Conservation (phyloP, 495 filamentous ascomycete species). For the Lepraria neglecta region DNA sequence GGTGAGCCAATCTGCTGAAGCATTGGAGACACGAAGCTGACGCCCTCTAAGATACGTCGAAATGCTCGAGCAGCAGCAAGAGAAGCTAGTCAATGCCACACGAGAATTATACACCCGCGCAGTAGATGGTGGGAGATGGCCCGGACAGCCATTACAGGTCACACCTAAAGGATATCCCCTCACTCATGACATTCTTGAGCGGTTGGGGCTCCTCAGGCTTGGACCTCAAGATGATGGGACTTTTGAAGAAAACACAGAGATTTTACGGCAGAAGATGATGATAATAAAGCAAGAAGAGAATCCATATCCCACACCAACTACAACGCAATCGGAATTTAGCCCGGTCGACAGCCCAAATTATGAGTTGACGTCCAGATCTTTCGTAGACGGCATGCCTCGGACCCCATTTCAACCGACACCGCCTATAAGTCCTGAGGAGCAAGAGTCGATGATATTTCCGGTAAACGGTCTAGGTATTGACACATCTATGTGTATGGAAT, state of each 20-base stretch:
- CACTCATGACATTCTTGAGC: slow-evolving; percentile 59
- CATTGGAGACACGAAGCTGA: slow-evolving; percentile 9
- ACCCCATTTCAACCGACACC: slow-evolving; percentile 18
- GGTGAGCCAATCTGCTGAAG: slow-evolving; percentile 38
- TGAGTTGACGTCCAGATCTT: slow-evolving; percentile 1
- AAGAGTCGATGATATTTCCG: not conserved
- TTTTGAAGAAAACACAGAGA: slow-evolving; percentile 53
- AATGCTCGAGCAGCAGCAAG: slow-evolving; percentile 66
- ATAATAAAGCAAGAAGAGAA: slow-evolving; percentile 39
- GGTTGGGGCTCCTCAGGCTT: slow-evolving; percentile 50
- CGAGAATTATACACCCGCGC: slow-evolving; percentile 55
- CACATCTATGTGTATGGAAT: slow-evolving; percentile 8
- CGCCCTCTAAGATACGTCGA: slow-evolving; percentile 51
- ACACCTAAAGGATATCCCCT: slow-evolving; percentile 54
- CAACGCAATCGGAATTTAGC: slow-evolving; percentile 36
- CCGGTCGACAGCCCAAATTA: slow-evolving; percentile 6
- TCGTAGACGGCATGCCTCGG: slow-evolving; percentile 8
- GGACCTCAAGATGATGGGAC: slow-evolving; percentile 41
- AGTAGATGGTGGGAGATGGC: slow-evolving; percentile 48
- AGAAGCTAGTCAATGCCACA: slow-evolving; percentile 54
- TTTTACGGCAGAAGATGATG: slow-evolving; percentile 51
- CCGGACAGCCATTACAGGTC: slow-evolving; percentile 46
- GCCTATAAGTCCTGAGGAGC: slow-evolving; percentile 8
- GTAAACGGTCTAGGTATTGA: not conserved
- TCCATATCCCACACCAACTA: slow-evolving; percentile 40